Percentiles rank a stretch among this genome's conserved stretches.
These are phyloP conservation scores for Urochloa ruziziensis DNA, from an alignment of 176 grass and related monocot genomes.

Conservation along the genomic window DNA sequence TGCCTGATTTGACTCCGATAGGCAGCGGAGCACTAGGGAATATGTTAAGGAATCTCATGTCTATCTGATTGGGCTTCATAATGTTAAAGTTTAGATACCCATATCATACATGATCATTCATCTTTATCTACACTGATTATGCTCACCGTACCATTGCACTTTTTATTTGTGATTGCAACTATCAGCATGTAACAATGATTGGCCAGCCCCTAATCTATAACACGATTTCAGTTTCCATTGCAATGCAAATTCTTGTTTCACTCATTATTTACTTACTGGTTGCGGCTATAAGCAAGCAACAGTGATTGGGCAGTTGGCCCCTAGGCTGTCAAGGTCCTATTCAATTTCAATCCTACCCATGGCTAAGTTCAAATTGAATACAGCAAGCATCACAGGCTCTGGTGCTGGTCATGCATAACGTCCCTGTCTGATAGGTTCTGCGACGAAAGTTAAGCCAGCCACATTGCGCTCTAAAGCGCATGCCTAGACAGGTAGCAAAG, in stretches of 20 bases:
- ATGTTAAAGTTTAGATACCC: neutral
- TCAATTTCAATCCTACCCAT: neutral
- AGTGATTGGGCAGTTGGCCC: neutral
- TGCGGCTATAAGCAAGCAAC: neutral
- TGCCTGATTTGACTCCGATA: constrained; percentile 19
- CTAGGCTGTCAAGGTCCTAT: neutral
- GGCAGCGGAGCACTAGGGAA: neutral
- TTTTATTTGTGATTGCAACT: neutral
- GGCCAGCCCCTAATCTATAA: neutral
- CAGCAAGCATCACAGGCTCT: neutral
- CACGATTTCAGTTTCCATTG: neutral
- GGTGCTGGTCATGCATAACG: neutral
- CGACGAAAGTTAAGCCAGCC: constrained; percentile 6
- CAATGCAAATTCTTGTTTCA: neutral
- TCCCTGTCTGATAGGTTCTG: constrained; percentile 7
- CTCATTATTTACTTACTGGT: neutral
- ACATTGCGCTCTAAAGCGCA: neutral
- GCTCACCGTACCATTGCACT: neutral
- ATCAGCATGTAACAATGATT: constrained; percentile 20
- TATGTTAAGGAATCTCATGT: constrained; percentile 3
- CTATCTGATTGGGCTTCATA: neutral
- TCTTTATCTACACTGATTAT: neutral
- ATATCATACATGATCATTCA: neutral
- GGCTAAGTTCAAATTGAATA: constrained; percentile 10
- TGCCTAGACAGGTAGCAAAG: neutral